Percentiles rank a stretch among this genome's conserved stretches.
Evolutionary conservation across 2,329 filamentous ascomycete genomes (phyloP).

Genomic region (Colletotrichum brevisporum): DNA sequence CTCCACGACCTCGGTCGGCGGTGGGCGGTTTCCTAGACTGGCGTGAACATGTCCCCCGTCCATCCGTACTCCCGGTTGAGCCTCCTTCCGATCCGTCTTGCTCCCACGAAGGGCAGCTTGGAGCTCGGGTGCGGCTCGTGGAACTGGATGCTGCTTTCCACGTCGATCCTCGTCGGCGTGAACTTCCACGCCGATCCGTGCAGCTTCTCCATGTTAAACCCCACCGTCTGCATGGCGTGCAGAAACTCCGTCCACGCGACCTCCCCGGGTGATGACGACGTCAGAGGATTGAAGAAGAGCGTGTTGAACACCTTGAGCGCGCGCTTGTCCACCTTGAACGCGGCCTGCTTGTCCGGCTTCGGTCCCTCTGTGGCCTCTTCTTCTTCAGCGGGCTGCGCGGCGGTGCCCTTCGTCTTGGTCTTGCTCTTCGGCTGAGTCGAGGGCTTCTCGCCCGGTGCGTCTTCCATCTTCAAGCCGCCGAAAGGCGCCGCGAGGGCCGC

Average conservation of each 20-base stretch:
- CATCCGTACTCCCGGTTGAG: constrained; percentile 66
- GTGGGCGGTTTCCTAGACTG: constrained; percentile 12
- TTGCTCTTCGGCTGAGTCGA: constrained; percentile 17
- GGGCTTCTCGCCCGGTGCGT: not conserved
- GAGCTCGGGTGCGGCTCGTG: constrained; percentile 71
- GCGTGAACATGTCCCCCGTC: constrained; percentile 60
- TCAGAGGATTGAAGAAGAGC: constrained; percentile 57
- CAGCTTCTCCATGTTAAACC: constrained; percentile 68
- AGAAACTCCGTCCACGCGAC: constrained; percentile 68
- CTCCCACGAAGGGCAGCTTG: constrained; percentile 64
- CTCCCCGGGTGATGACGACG: constrained; percentile 59
- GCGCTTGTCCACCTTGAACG: constrained; percentile 47
- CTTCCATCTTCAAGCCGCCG: constrained; percentile 9
- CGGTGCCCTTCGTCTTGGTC: constrained; percentile 15
- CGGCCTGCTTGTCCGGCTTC: constrained; percentile 20
- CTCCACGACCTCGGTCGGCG: not conserved
- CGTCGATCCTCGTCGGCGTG: constrained; percentile 55
- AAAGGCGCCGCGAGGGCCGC: constrained; percentile 13
- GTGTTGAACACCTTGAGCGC: constrained; percentile 52
- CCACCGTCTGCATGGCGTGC: constrained; percentile 63
- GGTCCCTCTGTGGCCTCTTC: constrained; percentile 27
- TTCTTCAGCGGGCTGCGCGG: constrained; percentile 13
- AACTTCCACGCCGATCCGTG: constrained; percentile 76
- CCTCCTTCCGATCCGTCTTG: constrained; percentile 63
- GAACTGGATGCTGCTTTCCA: constrained; percentile 68